Percentiles rank a stretch among this genome's conserved stretches.
Conservation (phyloP, 192 early-diverging fungal genomes). For the Coemansia aciculifera region DNA sequence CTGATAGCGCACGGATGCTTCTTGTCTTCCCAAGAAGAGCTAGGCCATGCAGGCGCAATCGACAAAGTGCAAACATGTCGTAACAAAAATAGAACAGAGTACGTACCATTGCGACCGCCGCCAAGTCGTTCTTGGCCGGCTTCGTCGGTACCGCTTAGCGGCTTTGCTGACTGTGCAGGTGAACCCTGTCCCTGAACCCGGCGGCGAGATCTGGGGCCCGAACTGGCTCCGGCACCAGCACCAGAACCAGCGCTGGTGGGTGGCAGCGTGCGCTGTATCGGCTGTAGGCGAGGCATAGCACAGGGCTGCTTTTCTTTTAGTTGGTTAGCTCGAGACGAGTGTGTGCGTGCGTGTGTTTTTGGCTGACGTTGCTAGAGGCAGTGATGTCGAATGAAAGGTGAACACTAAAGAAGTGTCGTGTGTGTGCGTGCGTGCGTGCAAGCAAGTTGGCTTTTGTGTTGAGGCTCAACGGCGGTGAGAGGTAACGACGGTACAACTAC, state of each 20-base stretch:
- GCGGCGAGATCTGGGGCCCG: slow-evolving; percentile 15
- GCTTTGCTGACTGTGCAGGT: slow-evolving; percentile 9
- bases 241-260: background rate
- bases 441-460: background rate
- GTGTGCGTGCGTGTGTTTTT: slow-evolving; percentile 9
- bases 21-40: background rate
- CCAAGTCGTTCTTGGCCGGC: slow-evolving; percentile 20
- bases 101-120: slow-evolving; percentile 46
- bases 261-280: slow-evolving; percentile 11
- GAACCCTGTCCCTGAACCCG: slow-evolving; percentile 12
- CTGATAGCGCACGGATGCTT: slow-evolving; percentile 10
- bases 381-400: background rate
- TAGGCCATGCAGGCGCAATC: slow-evolving; percentile 3
- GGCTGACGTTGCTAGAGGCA: background rate
- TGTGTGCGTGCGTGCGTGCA: background rate
- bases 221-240: background rate
- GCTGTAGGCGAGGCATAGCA: slow-evolving; percentile 26
- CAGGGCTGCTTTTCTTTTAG: background rate
- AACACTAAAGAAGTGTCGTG: background rate
- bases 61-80: slow-evolving; percentile 1
- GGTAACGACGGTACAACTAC: background rate
- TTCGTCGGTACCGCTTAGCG: slow-evolving; percentile 4
- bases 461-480: background rate
- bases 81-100: background rate
- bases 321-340: slow-evolving; percentile 7